phyloP scores from a whole-genome alignment of 306 rosid species.

The Mimosa pudica region DNA sequence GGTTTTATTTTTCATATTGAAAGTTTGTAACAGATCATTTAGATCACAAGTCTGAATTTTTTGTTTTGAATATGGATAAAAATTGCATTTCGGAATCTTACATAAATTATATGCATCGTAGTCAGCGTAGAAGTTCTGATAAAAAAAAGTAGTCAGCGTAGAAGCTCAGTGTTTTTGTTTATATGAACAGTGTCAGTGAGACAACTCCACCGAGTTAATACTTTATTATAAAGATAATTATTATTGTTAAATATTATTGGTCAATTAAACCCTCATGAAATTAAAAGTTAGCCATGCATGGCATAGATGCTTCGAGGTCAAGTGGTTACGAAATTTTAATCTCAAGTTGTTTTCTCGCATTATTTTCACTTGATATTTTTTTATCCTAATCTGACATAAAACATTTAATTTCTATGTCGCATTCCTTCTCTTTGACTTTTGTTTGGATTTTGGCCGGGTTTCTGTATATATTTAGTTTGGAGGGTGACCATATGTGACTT shows the following conservation, averaged over 20 bases:
- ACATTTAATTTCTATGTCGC: not conserved
- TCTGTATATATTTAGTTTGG: not conserved
- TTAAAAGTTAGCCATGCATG: not conserved
- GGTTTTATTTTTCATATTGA: not conserved
- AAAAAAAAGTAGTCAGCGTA: not conserved
- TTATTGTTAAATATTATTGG: not conserved
- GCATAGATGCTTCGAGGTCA: not conserved
- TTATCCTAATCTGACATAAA: not conserved
- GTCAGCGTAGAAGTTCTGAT: not conserved
- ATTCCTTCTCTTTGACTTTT: not conserved
- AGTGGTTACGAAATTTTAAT: not conserved
- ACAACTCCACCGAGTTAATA: not conserved
- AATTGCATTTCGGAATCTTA: not conserved
- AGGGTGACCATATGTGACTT: not conserved
- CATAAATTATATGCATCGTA: conserved; percentile 6
- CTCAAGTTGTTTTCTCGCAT: not conserved
- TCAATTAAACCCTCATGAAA: not conserved
- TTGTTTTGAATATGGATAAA: not conserved
- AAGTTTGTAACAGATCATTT: not conserved
- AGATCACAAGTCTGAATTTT: not conserved
- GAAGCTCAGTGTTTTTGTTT: conserved; percentile 1
- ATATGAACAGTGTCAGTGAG: not conserved
- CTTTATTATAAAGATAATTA: not conserved
- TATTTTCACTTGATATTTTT: not conserved
- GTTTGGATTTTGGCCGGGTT: not conserved